Evolutionary conservation across 2,329 filamentous ascomycete species (phyloP).

Genomic region (Colletotrichum aenigma): DNA sequence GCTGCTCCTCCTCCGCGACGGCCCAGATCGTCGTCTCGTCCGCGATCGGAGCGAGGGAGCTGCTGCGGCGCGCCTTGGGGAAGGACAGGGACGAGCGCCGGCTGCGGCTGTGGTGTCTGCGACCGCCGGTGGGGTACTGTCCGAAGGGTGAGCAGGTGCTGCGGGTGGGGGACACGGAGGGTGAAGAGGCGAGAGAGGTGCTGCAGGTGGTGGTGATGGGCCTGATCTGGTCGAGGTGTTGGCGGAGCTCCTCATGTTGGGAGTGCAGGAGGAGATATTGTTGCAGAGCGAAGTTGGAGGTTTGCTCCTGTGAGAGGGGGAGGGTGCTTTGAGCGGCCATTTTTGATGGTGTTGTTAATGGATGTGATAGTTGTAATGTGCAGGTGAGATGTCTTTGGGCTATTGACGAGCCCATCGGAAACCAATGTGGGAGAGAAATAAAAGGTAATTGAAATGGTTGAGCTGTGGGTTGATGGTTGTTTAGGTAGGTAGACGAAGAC

Average conservation of each 20-base stretch:
- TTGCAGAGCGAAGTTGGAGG: conserved; percentile 54
- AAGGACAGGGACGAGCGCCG: conserved; percentile 39
- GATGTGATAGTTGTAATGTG: conserved; percentile 17
- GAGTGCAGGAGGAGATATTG: conserved; percentile 59
- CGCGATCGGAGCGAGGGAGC: conserved; percentile 40
- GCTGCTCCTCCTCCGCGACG: conserved; percentile 57
- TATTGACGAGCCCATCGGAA: conserved; percentile 24
- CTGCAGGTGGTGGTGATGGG: conserved; percentile 38
- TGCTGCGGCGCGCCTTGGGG: conserved; percentile 18
- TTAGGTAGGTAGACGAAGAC: background rate
- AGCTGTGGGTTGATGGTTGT: background rate
- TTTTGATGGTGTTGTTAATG: conserved; percentile 4
- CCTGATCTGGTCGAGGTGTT: conserved; percentile 56
- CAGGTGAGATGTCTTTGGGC: conserved; percentile 17
- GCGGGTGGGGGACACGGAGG: conserved; percentile 65
- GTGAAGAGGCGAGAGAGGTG: conserved; percentile 46
- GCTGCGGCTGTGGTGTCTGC: conserved; percentile 47
- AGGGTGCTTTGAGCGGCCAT: conserved; percentile 8
- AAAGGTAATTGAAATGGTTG: background rate
- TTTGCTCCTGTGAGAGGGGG: conserved; percentile 28
- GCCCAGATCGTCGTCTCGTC: conserved; percentile 53
- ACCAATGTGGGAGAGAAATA: background rate
- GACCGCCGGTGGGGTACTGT: conserved; percentile 18
- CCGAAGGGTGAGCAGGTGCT: conserved; percentile 46
- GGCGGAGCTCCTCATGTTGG: conserved; percentile 57